These are phyloP conservation scores for Podaxis sp. DNA, from an alignment of 768 basidiomycete genomes.

Conservation along the genomic window DNA sequence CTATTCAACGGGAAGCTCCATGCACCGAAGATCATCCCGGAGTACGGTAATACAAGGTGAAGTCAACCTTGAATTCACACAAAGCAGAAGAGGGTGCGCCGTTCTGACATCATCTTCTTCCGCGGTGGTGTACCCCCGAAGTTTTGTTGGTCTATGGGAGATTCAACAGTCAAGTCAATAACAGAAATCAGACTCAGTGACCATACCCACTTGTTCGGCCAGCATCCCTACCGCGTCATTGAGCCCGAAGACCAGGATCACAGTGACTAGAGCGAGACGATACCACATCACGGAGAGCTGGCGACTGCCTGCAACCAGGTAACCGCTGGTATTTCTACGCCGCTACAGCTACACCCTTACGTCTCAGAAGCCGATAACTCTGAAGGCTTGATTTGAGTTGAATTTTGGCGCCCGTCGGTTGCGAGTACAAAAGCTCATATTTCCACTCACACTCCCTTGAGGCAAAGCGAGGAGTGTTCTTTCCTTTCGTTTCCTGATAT, in stretches of 20 bases:
- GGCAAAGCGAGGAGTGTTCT: no score
- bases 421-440: not conserved
- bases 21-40: constrained; percentile 8
- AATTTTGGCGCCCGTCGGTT: not conserved
- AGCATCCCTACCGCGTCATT: not conserved
- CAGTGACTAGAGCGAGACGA: not conserved
- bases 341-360: not conserved
- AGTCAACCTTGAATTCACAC: constrained; percentile 9
- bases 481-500: no score
- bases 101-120: not conserved
- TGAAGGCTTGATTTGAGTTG: not conserved
- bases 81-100: not conserved
- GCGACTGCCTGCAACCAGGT: no score
- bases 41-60: constrained; percentile 6
- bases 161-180: not conserved
- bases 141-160: not conserved
- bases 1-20: constrained; percentile 10
- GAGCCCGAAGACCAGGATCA: not conserved
- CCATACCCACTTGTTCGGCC: not conserved
- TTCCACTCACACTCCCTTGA: no score
- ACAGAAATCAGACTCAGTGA: not conserved
- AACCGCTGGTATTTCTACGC: not conserved
- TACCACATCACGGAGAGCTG: not conserved
- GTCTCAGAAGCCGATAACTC: not conserved
- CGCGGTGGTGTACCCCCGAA: not conserved